Conservation (phyloP, 2,329 filamentous ascomycete species). For the Talaromyces sp. region DNA sequence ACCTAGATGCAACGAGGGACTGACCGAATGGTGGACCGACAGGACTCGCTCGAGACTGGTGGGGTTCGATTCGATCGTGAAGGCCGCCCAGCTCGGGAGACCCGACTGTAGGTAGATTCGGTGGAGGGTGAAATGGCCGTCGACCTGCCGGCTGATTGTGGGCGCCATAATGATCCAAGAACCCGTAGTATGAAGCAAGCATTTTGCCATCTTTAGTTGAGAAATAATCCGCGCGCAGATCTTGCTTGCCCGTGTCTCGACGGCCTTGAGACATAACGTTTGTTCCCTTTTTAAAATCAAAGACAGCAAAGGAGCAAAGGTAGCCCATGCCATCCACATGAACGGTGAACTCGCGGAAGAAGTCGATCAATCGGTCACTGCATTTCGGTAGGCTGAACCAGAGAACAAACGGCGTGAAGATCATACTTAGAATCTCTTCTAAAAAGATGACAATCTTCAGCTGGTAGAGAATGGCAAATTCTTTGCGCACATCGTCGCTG, state of each 20-base stretch:
- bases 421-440: constrained; percentile 88
- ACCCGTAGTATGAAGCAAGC: constrained; percentile 95
- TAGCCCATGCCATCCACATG: constrained; percentile 96
- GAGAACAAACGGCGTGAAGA: constrained; percentile 87
- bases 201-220: constrained; percentile 96
- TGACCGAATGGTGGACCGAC: constrained; percentile 27
- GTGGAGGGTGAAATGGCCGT: constrained; percentile 72
- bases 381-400: constrained; percentile 84
- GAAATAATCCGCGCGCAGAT: constrained; percentile 89
- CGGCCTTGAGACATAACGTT: constrained; percentile 52
- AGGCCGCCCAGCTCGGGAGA: constrained; percentile 57
- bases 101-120: constrained; percentile 71
- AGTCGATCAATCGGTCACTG: constrained; percentile 92
- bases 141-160: constrained; percentile 59
- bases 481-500: constrained; percentile 86
- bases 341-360: constrained; percentile 96
- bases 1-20: constrained; percentile 32
- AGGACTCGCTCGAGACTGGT: constrained; percentile 22
- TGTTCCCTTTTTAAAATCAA: constrained; percentile 87
- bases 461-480: constrained; percentile 90
- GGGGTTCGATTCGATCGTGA: constrained; percentile 38
- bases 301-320: constrained; percentile 95
- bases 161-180: constrained; percentile 86
- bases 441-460: constrained; percentile 89
- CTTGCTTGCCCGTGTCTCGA: constrained; percentile 46